Percentiles rank a stretch among this genome's conserved stretches.
Evolutionary conservation across 2,329 filamentous ascomycete species (phyloP).

Genomic region (Metarhizium robertsii): DNA sequence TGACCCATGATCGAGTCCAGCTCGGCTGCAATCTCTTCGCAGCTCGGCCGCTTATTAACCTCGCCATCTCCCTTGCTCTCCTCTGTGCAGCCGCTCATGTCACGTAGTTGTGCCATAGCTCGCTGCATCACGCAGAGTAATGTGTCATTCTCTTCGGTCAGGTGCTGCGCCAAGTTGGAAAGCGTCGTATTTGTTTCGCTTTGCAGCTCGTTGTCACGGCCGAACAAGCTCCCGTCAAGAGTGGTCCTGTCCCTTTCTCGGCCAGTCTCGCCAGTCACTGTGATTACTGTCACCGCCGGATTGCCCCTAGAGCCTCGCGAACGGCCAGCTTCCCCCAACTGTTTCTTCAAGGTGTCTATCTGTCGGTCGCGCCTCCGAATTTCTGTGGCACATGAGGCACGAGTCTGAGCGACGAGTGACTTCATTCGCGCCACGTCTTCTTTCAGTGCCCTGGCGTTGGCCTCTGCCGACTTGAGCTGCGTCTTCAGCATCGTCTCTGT

Average conservation of each 20-base stretch:
- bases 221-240: slow-evolving; percentile 12
- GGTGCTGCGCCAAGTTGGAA: slow-evolving; percentile 68
- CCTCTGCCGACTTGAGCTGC: slow-evolving; percentile 65
- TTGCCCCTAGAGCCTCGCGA: slow-evolving; percentile 48
- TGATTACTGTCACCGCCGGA: slow-evolving; percentile 47
- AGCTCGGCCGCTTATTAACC: slow-evolving; percentile 28
- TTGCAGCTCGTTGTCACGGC: slow-evolving; percentile 58
- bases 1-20: slow-evolving; percentile 73
- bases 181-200: slow-evolving; percentile 88
- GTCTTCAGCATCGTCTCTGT: slow-evolving; percentile 61
- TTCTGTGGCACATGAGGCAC: slow-evolving; percentile 81
- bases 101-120: slow-evolving; percentile 61
- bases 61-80: slow-evolving; percentile 21
- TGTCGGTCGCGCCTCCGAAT: slow-evolving; percentile 83
- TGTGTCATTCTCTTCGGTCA: slow-evolving; percentile 88
- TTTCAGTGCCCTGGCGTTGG: slow-evolving; percentile 64
- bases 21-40: slow-evolving; percentile 62
- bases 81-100: slow-evolving; percentile 51
- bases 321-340: slow-evolving; percentile 63
- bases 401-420: slow-evolving; percentile 69
- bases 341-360: slow-evolving; percentile 80
- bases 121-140: slow-evolving; percentile 63
- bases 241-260: slow-evolving; percentile 32
- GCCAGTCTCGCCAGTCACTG: slow-evolving; percentile 44
- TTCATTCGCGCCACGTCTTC: slow-evolving; percentile 78